These are phyloP conservation scores for Anisodus tanguticus DNA, from an alignment of 257 asterid species.

Conservation along the genomic window DNA sequence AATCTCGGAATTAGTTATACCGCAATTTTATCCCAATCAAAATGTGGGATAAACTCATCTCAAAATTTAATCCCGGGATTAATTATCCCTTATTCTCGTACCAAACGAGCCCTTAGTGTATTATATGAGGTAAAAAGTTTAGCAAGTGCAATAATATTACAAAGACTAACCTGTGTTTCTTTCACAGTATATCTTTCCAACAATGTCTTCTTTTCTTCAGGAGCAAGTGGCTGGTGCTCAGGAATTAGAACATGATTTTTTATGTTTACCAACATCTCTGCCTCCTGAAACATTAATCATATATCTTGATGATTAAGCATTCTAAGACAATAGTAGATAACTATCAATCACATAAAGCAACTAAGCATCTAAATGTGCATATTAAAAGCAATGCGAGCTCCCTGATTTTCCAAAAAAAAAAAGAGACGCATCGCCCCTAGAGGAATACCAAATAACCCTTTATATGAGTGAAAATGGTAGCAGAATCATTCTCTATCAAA, in stretches of 20 bases:
- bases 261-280: conserved; percentile 82
- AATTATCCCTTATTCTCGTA: too few relatives aligned
- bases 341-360: not conserved
- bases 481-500: not conserved
- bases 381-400: not conserved
- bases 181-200: conserved; percentile 91
- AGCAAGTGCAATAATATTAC: not conserved
- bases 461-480: conserved; percentile 26
- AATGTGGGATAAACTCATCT: too few relatives aligned
- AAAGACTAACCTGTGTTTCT: conserved; percentile 76
- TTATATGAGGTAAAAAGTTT: conserved; percentile 10
- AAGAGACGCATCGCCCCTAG: not conserved
- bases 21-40: too few relatives aligned
- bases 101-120: not conserved
- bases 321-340: not conserved
- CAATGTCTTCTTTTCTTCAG: conserved; percentile 81
- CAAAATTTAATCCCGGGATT: too few relatives aligned
- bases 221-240: conserved; percentile 73
- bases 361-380: not conserved
- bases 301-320: not conserved
- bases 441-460: conserved; percentile 28
- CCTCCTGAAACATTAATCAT: conserved; percentile 50
- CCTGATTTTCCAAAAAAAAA: not conserved
- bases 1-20: too few relatives aligned
- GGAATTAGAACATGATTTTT: conserved; percentile 87